A percentile compares a stretch with the other conserved stretches of the same genome.
Conservation (phyloP, 208 protist species). For the Trypanosoma caninum region DNA sequence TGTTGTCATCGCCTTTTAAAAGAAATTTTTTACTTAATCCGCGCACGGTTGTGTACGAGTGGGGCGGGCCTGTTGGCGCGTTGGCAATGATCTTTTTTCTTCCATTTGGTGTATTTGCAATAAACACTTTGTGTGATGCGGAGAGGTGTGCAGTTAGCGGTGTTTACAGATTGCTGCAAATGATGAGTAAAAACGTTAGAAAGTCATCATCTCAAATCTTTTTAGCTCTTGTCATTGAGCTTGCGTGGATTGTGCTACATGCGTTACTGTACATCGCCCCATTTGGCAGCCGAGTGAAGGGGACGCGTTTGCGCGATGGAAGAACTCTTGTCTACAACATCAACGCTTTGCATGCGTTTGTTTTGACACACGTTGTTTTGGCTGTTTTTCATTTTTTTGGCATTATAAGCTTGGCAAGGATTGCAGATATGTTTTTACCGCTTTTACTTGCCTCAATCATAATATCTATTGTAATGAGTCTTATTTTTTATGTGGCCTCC, state of each 20-base stretch:
- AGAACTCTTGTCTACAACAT: constrained; percentile 70
- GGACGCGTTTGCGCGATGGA: constrained; percentile 58
- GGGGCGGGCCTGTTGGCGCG: constrained; percentile 68
- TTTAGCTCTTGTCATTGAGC: constrained; percentile 47
- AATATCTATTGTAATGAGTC: constrained; percentile 63
- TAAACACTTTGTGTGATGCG: constrained; percentile 57
- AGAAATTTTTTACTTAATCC: constrained; percentile 35
- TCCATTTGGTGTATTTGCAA: constrained; percentile 44
- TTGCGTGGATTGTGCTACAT: constrained; percentile 63
- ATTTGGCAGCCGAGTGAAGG: constrained; percentile 59
- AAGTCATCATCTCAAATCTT: constrained; percentile 39
- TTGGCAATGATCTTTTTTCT: constrained; percentile 53
- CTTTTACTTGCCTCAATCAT: constrained; percentile 75
- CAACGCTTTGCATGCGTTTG: constrained; percentile 79
- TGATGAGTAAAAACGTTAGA: constrained; percentile 9
- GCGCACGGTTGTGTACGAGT: constrained; percentile 60
- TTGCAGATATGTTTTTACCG: constrained; percentile 59
- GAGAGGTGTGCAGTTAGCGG: constrained; percentile 26
- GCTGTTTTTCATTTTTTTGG: constrained; percentile 39
- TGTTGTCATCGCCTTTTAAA: not conserved
- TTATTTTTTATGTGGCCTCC: constrained; percentile 60
- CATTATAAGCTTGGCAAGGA: constrained; percentile 34
- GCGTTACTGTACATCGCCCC: constrained; percentile 66
- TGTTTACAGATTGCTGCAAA: constrained; percentile 21
- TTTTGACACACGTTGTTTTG: constrained; percentile 49